Conservation (phyloP, 257 asterid species). For the Plectranthus barbatus region DNA sequence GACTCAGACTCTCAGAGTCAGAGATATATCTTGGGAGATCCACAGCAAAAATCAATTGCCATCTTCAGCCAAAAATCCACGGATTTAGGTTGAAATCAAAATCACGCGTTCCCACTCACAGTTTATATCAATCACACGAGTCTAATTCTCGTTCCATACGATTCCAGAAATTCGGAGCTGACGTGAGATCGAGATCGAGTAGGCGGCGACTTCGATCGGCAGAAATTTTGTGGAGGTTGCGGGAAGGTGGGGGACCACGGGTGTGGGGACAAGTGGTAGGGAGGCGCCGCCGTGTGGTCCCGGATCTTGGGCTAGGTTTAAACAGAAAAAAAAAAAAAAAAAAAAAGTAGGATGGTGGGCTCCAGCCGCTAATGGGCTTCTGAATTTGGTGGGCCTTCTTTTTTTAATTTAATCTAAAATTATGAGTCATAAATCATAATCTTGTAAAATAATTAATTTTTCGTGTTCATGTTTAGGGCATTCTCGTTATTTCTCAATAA, state of each 20-base stretch:
- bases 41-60: constrained; percentile 28
- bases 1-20: constrained; percentile 19
- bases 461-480: too few species aligned
- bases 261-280: constrained; percentile 15
- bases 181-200: not conserved
- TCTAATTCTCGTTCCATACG: not conserved
- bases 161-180: not conserved
- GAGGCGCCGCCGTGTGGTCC: constrained; percentile 38
- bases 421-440: too few species aligned
- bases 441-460: too few species aligned
- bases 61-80: constrained; percentile 15
- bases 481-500: too few species aligned
- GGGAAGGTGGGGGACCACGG: too few species aligned
- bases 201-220: constrained; percentile 10
- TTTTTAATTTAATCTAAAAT: too few species aligned
- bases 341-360: constrained; percentile 20
- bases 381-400: constrained; percentile 25
- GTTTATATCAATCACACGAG: too few species aligned
- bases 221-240: constrained; percentile 3
- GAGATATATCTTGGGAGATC: constrained; percentile 41
- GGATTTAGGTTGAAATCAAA: not conserved
- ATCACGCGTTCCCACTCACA: not conserved
- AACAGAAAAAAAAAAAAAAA: too few species aligned
- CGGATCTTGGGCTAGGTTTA: constrained; percentile 18
- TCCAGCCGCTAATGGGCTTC: constrained; percentile 29